Base-by-base conservation (phyloP, 1,139 yeast species). In the Suhomyces bolitotheri region DNA sequence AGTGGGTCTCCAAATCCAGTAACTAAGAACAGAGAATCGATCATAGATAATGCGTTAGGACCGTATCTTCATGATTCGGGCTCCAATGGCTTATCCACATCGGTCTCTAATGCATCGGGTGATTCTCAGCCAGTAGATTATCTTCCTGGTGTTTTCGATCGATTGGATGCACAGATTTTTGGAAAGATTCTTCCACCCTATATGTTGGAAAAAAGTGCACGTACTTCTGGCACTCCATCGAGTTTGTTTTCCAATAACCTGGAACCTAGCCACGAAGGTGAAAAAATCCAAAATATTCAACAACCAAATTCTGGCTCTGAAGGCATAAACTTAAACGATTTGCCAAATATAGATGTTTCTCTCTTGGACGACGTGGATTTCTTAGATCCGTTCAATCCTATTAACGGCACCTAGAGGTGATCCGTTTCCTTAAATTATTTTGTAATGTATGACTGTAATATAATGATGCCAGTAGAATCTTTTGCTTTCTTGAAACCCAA, bases 161-260 rank as follows among this genome's bases (percentile, higher is more conserved):
- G 82, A 47, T 63, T 87, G 30, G 96, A 88, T 56, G 77, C 87
- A 42, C 92, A 86, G 53, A 73, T 88, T 10, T 87, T 88, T 64
- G 96, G 96, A 1, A 67, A 85, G 33, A 81, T 83, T 48, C 57
- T 87, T 36, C 96, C 96, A 4, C 94, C 95, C 1, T 86, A 85
- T 51, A 85, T 85, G 94, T 58, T 78, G 41, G 73, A 71, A 40
- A 58, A 60, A 35, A 65, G 58, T 21, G 38, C 36, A 7, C 31
- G 24, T n/a, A n/a, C n/a, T n/a, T n/a, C 6, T 34, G 20, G 22
- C 34, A 33, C 7, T 17, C 5, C 12, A 17, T 4, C 21, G 7
- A n/a, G n/a, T n/a, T n/a, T n/a, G n/a, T n/a, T n/a, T n/a, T n/a
- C n/a, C n/a, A n/a, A n/a, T n/a, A n/a, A n/a, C n/a, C n/a, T n/a